These are phyloP conservation scores for Cercospora sesami DNA, from an alignment of 2,329 filamentous ascomycete genomes.

Conservation along the genomic window DNA sequence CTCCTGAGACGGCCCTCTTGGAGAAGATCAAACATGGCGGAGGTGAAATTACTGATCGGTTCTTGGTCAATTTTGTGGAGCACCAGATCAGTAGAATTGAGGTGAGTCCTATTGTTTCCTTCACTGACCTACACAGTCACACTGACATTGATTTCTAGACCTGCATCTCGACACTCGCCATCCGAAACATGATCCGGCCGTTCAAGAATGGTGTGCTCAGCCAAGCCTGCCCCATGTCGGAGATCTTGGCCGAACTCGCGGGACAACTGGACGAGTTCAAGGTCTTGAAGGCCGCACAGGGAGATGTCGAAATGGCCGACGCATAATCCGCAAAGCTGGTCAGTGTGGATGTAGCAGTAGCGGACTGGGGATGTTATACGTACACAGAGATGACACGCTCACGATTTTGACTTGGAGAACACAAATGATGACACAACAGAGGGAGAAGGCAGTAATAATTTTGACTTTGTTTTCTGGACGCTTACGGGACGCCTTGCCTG, in stretches of 20 bases:
- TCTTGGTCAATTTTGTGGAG: slow-evolving; percentile 85
- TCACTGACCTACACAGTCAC: not conserved
- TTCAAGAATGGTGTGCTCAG: slow-evolving; percentile 67
- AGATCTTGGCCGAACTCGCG: slow-evolving; percentile 64
- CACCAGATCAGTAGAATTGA: slow-evolving; percentile 96
- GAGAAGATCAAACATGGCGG: slow-evolving; percentile 71
- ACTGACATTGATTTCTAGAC: slow-evolving; percentile 56
- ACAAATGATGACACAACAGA: not conserved
- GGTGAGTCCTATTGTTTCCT: slow-evolving; percentile 56
- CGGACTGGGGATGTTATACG: not conserved
- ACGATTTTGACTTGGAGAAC: not conserved
- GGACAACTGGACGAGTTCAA: slow-evolving; percentile 65
- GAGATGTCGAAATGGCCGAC: slow-evolving; percentile 13
- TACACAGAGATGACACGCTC: slow-evolving; percentile 1
- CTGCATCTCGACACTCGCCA: slow-evolving; percentile 73
- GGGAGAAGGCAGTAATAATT: not conserved
- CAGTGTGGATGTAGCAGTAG: not conserved
- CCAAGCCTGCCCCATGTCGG: slow-evolving; percentile 74
- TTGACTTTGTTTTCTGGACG: not conserved
- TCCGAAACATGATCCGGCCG: slow-evolving; percentile 77
- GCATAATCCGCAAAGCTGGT: not conserved
- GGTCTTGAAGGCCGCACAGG: slow-evolving; percentile 27
- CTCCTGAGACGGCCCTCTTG: slow-evolving; percentile 79
- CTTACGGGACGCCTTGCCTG: not conserved
- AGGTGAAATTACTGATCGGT: slow-evolving; percentile 83